Conservation (phyloP, 805 yeast species). For the Danielozyma ontarioensis region DNA sequence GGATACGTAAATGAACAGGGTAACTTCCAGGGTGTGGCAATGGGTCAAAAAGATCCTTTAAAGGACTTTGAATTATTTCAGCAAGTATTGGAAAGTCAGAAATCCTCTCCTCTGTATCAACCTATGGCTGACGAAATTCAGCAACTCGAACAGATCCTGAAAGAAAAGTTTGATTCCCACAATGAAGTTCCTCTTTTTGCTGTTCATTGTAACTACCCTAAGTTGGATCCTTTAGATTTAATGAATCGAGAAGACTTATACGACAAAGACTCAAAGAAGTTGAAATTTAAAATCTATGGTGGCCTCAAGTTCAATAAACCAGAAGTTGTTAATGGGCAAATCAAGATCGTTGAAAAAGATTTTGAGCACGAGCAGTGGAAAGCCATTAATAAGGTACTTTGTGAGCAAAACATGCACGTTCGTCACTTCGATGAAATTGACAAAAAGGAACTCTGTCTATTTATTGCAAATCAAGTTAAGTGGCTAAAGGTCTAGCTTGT, state of each 20-base stretch:
- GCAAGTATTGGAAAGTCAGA: constrained; percentile 8
- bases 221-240: constrained; percentile 27
- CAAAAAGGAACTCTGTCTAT: constrained; percentile 19
- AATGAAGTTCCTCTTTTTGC: constrained; percentile 20
- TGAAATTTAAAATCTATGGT: constrained; percentile 25
- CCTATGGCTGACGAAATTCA: constrained; percentile 21
- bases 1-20: constrained; percentile 22
- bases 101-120: constrained; percentile 5
- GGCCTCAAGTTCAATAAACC: constrained; percentile 14
- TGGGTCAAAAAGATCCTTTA: constrained; percentile 29
- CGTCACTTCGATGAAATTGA: constrained; percentile 17
- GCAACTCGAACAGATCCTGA: constrained; percentile 11
- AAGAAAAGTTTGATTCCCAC: constrained; percentile 13
- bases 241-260: constrained; percentile 18
- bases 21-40: constrained; percentile 30
- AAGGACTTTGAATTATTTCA: constrained; percentile 14
- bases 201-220: constrained; percentile 18
- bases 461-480: constrained; percentile 22
- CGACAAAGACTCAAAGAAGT: constrained; percentile 16
- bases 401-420: constrained; percentile 20
- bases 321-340: constrained; percentile 3
- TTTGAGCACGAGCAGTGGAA: constrained; percentile 31
- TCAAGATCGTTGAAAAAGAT: constrained; percentile 11
- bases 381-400: constrained; percentile 19
- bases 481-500: too few relatives aligned